Evolutionary conservation across 116 monocot species (phyloP).

Genomic region (Dioscorea cayenensis): DNA sequence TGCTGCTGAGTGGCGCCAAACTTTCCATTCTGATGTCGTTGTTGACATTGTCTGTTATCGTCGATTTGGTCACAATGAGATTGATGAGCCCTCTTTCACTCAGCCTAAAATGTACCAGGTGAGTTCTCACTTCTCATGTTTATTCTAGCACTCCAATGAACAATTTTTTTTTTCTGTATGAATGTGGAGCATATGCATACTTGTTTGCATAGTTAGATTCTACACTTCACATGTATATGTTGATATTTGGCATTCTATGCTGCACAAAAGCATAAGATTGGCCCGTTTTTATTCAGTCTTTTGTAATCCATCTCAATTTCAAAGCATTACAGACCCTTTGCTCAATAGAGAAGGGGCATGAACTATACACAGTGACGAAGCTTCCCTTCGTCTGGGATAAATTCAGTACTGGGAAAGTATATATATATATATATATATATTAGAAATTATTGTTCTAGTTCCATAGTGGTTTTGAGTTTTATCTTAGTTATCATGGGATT

Average conservation of each 20-base stretch:
- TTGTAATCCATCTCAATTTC: no score
- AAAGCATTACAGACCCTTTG: no score
- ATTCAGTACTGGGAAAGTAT: no score
- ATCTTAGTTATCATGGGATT: not conserved
- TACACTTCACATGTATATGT: no score
- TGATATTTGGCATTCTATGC: not conserved
- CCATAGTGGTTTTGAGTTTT: not conserved
- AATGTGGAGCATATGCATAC: not conserved
- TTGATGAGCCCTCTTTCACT: constrained; percentile 1
- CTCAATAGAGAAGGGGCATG: no score
- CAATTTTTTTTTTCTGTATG: not conserved
- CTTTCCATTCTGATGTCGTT: constrained; percentile 1
- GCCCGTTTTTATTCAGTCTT: no score
- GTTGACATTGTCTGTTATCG: not conserved
- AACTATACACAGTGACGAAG: no score
- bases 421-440: no score
- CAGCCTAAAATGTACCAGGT: constrained; percentile 2
- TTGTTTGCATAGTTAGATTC: not conserved
- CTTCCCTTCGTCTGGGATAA: no score
- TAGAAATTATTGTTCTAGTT: not conserved
- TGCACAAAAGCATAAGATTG: not conserved
- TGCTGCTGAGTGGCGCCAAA: not conserved
- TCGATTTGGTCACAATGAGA: constrained; percentile 1
- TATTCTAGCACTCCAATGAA: not conserved
- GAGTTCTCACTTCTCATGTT: not conserved